Conservation (phyloP, 306 rosid genomes). For the Inga laurina region DNA sequence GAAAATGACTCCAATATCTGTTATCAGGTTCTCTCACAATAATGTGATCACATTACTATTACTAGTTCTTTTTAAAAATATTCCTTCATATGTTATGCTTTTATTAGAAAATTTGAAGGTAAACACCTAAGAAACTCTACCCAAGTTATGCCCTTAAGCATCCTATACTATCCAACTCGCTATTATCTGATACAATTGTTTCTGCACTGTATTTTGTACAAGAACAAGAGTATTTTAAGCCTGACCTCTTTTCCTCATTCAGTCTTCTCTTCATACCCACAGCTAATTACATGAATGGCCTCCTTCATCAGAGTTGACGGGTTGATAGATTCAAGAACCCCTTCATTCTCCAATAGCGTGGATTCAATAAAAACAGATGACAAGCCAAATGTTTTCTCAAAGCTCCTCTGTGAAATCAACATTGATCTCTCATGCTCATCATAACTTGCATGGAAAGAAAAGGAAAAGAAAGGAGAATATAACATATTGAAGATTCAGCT, state of each 20-base stretch:
- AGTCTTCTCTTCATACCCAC: constrained; percentile 97
- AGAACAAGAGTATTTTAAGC: constrained; percentile 21
- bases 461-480: constrained; percentile 29
- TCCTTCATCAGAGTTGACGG: constrained; percentile 83
- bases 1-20: neutral
- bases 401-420: too few species aligned
- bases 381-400: constrained; percentile 65
- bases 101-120: neutral
- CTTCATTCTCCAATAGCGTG: constrained; percentile 90
- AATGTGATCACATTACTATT: neutral
- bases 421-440: constrained; percentile 77
- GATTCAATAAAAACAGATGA: constrained; percentile 93
- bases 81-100: neutral
- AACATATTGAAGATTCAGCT: constrained; percentile 17
- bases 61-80: neutral
- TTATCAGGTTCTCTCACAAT: neutral
- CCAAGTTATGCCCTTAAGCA: neutral
- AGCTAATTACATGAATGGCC: constrained; percentile 93
- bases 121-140: neutral
- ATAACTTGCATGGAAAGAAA: constrained; percentile 49
- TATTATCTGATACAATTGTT: neutral
- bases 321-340: constrained; percentile 77
- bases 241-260: constrained; percentile 97
- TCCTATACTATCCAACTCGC: neutral
- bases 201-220: constrained; percentile 8